Conservation (phyloP, 305 asterid species). For the Nicotiana rustica region DNA sequence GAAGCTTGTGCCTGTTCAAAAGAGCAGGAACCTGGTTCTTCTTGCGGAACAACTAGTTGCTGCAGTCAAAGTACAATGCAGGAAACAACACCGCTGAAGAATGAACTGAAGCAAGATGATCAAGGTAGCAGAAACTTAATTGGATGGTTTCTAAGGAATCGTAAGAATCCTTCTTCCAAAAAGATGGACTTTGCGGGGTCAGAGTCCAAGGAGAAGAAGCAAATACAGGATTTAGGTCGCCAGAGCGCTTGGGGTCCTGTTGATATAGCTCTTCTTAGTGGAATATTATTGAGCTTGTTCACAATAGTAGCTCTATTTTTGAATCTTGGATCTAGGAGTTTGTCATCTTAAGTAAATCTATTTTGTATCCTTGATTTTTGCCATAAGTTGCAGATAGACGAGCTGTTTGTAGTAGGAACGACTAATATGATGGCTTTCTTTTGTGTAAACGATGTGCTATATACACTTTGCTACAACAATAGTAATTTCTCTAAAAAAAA, state of each 20-base stretch:
- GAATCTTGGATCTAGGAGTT: constrained; percentile 44
- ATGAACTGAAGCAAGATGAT: constrained; percentile 40
- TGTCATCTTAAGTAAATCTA: constrained; percentile 30
- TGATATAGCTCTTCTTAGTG: constrained; percentile 63
- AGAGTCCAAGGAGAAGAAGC: constrained; percentile 49
- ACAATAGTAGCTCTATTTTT: constrained; percentile 52
- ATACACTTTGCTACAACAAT: not conserved
- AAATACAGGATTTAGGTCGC: constrained; percentile 27
- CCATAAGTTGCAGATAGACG: constrained; percentile 13
- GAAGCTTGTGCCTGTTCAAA: constrained; percentile 65
- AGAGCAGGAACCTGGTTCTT: constrained; percentile 64
- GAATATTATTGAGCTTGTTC: constrained; percentile 58
- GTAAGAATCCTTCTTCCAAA: constrained; percentile 51
- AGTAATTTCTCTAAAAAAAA: not conserved
- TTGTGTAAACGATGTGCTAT: not conserved
- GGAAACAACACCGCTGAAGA: constrained; percentile 44
- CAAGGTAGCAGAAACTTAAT: constrained; percentile 49
- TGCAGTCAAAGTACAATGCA: constrained; percentile 53
- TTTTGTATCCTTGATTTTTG: not conserved
- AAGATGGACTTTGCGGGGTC: constrained; percentile 40
- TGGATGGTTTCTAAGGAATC: constrained; percentile 66
- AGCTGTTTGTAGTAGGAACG: not conserved
- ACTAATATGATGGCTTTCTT: not conserved
- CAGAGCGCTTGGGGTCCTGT: constrained; percentile 49
- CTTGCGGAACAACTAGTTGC: constrained; percentile 52